Conservation (phyloP, 2,329 filamentous ascomycete genomes). For the Lachnellula subtilissima region DNA sequence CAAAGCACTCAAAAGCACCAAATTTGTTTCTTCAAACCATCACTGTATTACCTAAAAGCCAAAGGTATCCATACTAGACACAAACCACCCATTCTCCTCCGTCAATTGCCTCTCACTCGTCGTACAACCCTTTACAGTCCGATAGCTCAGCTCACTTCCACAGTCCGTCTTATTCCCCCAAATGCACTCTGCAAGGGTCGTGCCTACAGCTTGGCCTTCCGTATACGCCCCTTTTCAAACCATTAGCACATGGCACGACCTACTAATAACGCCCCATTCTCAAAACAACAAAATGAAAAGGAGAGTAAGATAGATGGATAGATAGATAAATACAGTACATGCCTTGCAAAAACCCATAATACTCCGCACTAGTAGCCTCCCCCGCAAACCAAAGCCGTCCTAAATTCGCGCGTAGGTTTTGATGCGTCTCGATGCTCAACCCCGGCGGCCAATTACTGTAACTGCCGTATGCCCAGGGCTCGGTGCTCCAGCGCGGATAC, state of each 20-base stretch:
- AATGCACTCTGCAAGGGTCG: constrained; percentile 38
- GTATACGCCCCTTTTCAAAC: constrained; percentile 41
- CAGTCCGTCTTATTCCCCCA: constrained; percentile 18
- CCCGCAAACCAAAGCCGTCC: constrained; percentile 60
- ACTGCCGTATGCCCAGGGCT: constrained; percentile 49
- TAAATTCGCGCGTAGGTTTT: constrained; percentile 63
- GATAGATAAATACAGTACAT: background rate
- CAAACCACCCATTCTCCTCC: constrained; percentile 13
- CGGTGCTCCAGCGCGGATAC: constrained; percentile 47
- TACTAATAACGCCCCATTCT: background rate
- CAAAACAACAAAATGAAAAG: background rate
- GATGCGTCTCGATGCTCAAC: constrained; percentile 59
- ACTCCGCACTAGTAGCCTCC: constrained; percentile 57
- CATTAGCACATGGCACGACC: background rate
- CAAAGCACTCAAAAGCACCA: too few species aligned
- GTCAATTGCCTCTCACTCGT: constrained; percentile 6
- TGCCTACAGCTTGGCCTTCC: constrained; percentile 48
- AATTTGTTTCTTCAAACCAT: too few species aligned
- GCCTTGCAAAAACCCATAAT: constrained; percentile 63
- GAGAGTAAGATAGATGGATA: background rate
- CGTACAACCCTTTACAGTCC: constrained; percentile 8
- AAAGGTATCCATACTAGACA: constrained; percentile 12
- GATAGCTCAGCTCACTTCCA: constrained; percentile 7
- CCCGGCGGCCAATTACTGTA: constrained; percentile 66
- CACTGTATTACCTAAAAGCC: constrained; percentile 2